Evolutionary conservation across 2,329 filamentous ascomycete species (phyloP).

Genomic region (Xylaria sp.): DNA sequence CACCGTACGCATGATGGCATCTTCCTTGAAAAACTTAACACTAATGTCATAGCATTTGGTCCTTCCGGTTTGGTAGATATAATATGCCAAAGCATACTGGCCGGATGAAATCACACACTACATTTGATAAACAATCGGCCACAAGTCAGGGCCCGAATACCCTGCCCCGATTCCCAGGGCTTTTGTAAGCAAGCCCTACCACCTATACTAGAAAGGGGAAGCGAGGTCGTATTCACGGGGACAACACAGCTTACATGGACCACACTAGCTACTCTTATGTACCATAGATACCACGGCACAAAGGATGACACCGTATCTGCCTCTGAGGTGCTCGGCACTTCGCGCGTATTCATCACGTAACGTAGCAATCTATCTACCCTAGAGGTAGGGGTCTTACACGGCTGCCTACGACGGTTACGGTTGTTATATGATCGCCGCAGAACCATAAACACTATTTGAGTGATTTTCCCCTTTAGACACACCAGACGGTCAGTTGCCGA

Average conservation of each 20-base stretch:
- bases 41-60: conserved; percentile 10
- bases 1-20: not conserved
- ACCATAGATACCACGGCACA: not conserved
- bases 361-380: no score
- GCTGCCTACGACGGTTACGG: no score
- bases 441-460: no score
- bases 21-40: not conserved
- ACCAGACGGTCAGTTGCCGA: no score
- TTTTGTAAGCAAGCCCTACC: conserved; percentile 15
- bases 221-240: not conserved
- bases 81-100: not conserved
- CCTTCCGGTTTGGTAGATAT: conserved; percentile 10
- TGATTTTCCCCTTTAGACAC: no score
- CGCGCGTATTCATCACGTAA: no score
- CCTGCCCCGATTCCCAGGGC: conserved; percentile 2
- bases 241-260: not conserved
- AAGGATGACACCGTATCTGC: no score
- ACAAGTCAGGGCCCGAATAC: not conserved
- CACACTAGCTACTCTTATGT: not conserved
- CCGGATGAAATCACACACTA: not conserved
- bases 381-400: no score
- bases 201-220: conserved; percentile 8
- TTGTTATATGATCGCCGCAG: no score
- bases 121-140: not conserved
- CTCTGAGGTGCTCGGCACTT: no score